phyloP scores from a whole-genome alignment of 1,139 yeast species.

The Arxiozyma heterogenica region DNA sequence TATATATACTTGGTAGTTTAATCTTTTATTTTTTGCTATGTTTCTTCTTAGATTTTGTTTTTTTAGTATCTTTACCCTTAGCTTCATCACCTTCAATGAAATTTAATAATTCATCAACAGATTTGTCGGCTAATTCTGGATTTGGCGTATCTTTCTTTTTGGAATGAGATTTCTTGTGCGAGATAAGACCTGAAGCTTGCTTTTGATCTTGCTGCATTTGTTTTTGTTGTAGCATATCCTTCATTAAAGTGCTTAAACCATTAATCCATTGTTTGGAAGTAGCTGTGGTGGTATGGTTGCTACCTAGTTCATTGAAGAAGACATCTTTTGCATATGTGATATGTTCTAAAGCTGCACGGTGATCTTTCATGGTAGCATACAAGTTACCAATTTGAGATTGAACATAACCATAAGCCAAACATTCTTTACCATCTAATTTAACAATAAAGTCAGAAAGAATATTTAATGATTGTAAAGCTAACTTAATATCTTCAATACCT shows the following conservation, averaged over 20 bases:
- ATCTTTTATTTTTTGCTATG: conserved; percentile 14
- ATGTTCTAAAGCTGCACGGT: conserved; percentile 45
- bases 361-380: conserved; percentile 46
- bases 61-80: conserved; percentile 27
- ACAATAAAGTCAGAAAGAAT: conserved; percentile 41
- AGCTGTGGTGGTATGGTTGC: conserved; percentile 28
- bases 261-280: conserved; percentile 50
- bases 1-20: neutral
- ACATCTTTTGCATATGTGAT: conserved; percentile 55
- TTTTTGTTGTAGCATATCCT: conserved; percentile 23
- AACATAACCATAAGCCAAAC: conserved; percentile 56
- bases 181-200: conserved; percentile 9
- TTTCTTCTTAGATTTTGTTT: conserved; percentile 23
- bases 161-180: conserved; percentile 9
- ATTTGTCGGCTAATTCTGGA: conserved; percentile 50
- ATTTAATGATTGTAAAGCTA: conserved; percentile 43
- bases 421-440: conserved; percentile 45
- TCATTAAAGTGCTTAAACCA: conserved; percentile 31
- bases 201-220: conserved; percentile 21
- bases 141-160: conserved; percentile 35
- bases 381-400: conserved; percentile 46
- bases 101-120: conserved; percentile 59
- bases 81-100: conserved; percentile 48
- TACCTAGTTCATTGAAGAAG: conserved; percentile 45
- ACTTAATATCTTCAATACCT: conserved; percentile 30